Conservation (phyloP, 2,329 filamentous ascomycete species). For the Fusarium sp. region DNA sequence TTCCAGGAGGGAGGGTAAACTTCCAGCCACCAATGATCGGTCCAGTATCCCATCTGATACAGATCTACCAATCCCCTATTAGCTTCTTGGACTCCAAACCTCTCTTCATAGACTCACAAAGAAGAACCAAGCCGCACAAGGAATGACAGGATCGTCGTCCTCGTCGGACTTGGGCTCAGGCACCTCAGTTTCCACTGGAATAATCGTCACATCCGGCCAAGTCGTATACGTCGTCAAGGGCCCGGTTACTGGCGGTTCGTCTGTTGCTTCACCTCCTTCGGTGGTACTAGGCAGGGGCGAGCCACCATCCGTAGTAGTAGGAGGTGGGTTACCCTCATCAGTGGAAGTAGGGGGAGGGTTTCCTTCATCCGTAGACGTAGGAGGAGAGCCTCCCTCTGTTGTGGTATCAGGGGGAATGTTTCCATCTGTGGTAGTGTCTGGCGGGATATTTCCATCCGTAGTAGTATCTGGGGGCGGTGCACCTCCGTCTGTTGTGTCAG, state of each 20-base stretch:
- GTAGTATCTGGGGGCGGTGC: not conserved
- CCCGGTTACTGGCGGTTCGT: not conserved
- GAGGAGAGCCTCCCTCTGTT: not conserved
- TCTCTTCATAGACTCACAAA: slow-evolving; percentile 14
- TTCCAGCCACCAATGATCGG: slow-evolving; percentile 23
- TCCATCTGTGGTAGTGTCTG: not conserved
- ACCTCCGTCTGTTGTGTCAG: too few relatives aligned
- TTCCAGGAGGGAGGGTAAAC: slow-evolving; percentile 17
- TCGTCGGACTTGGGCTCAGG: slow-evolving; percentile 8
- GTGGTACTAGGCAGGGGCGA: not conserved
- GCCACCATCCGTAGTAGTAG: not conserved
- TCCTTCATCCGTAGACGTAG: not conserved
- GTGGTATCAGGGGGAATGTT: not conserved
- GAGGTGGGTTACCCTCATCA: not conserved
- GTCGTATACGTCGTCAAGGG: slow-evolving; percentile 21
- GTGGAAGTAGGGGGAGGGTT: not conserved
- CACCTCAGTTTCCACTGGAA: slow-evolving; percentile 11
- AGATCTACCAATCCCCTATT: slow-evolving; percentile 12
- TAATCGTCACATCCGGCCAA: slow-evolving; percentile 21
- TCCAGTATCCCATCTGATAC: slow-evolving; percentile 12
- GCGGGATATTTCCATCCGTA: too few relatives aligned
- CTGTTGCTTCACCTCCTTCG: not conserved
- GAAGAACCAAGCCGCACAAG: slow-evolving; percentile 26
- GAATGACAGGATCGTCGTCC: slow-evolving; percentile 12
- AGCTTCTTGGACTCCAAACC: not conserved